Evolutionary conservation across 1,284 basidiomycete genomes (phyloP).

Genomic region (Ustilago lituana): DNA sequence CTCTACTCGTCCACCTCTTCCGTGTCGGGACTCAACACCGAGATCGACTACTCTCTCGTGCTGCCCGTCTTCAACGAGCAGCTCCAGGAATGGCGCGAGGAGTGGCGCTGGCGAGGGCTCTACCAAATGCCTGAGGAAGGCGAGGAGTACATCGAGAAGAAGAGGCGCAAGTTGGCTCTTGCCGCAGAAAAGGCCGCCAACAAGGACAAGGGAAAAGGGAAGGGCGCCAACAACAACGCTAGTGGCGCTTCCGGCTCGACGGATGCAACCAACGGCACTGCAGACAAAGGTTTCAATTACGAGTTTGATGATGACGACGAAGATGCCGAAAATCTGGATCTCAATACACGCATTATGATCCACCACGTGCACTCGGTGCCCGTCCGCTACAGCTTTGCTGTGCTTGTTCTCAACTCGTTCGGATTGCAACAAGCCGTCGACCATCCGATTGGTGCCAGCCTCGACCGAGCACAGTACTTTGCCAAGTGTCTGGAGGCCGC

Average conservation of each 20-base stretch:
- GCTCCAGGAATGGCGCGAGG: conserved; percentile 75
- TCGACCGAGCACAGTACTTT: conserved; percentile 65
- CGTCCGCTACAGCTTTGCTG: conserved; percentile 62
- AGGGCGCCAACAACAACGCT: conserved; percentile 6
- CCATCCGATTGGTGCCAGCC: conserved; percentile 54
- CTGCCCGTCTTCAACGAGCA: conserved; percentile 86
- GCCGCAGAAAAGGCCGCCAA: conserved; percentile 24
- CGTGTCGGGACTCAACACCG: conserved; percentile 82
- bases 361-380: conserved; percentile 57
- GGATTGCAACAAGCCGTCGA: conserved; percentile 93
- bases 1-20: conserved; percentile 85
- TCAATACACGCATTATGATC: conserved; percentile 58
- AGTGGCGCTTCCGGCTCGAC: neutral
- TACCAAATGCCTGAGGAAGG: conserved; percentile 36
- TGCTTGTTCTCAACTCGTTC: conserved; percentile 80
- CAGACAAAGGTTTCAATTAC: conserved; percentile 9
- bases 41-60: conserved; percentile 84
- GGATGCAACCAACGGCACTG: conserved; percentile 2
- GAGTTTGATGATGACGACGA: conserved; percentile 49
- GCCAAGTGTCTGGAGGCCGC: conserved; percentile 63
- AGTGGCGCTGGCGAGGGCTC: conserved; percentile 70
- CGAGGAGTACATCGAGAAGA: conserved; percentile 29
- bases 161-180: conserved; percentile 7
- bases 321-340: conserved; percentile 55
- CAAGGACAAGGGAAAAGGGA: conserved; percentile 24